Base-by-base conservation (phyloP, 1,284 basidiomycete species). In the Trichosporon ovoides region DNA sequence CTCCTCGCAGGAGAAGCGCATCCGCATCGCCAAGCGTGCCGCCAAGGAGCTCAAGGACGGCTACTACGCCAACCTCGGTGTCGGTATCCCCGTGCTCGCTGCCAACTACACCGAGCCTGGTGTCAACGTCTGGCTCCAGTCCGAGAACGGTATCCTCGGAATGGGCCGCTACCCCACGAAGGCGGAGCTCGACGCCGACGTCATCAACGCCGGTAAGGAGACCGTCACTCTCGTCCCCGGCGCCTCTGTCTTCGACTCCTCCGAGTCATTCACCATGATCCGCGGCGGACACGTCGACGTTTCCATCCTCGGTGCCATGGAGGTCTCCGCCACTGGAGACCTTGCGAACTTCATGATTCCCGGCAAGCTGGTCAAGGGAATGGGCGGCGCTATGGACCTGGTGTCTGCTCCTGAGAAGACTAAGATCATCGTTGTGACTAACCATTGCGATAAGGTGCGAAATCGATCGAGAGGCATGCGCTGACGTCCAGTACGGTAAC, bases 271-370 rank as follows among this genome's bases (percentile, higher is more conserved):
- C 71, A 88, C 88, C 36, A 96, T 96, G 91, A 94, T 96, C 77
- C 87, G 93, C 57, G 93, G 91, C 58, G 95, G 94, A 11, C 94
- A 98, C 77, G 85, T 98, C 60, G 86, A 98, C 71, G 89, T 96
- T 54, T 88, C 93, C 13, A 94, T 98, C 73, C 85, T 88, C 19
- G 86, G 86, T 46, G 83, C 94, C 3, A 91, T 98, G 86, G 87
- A 98, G 82, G 93, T 97, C 52, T 91, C 91, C 2, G 85, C 88
- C 66, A 85, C 85, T 20, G 95, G 94, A 59, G 93, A 98, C 73
- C 87, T 98, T 61, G 72, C 95, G 53, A 98, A 98, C 81, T 98
- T 91, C 75, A 97, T 96, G 92, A 91, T 97, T 67, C 93, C 93
- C 14, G 90, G 91, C 33, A 92, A 94, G 78, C 83, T 92, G 71